Conservation (phyloP, 768 basidiomycete species). For the Boletellus emodensis region DNA sequence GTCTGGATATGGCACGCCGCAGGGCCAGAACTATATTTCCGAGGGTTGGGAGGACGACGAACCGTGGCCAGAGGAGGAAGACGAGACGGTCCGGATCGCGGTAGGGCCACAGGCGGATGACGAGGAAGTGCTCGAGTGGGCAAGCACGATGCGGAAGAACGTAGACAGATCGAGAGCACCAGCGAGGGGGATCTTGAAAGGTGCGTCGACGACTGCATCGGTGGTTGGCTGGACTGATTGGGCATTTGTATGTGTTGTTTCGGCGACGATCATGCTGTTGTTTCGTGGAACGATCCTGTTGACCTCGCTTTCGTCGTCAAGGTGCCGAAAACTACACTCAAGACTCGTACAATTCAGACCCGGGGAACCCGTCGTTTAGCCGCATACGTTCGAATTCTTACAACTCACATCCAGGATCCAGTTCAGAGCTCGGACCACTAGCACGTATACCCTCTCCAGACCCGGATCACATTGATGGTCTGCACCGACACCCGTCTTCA, state of each 20-base stretch:
- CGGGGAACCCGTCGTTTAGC: slow-evolving; percentile 37
- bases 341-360: slow-evolving; percentile 47
- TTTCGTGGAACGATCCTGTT: neutral
- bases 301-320: slow-evolving; percentile 23
- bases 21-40: slow-evolving; percentile 41
- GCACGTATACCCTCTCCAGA: slow-evolving; percentile 81
- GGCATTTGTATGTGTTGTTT: neutral
- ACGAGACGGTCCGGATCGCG: slow-evolving; percentile 63
- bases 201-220: slow-evolving; percentile 28
- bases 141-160: slow-evolving; percentile 66
- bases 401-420: slow-evolving; percentile 44
- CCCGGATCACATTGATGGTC: slow-evolving; percentile 83
- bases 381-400: slow-evolving; percentile 84
- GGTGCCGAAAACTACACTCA: slow-evolving; percentile 72
- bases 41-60: slow-evolving; percentile 81
- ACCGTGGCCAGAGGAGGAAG: slow-evolving; percentile 67
- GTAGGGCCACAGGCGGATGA: slow-evolving; percentile 34
- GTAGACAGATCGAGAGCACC: slow-evolving; percentile 64
- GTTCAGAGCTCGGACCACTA: slow-evolving; percentile 65
- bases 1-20: slow-evolving; percentile 31
- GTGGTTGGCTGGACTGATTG: slow-evolving; percentile 7
- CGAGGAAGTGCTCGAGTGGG: slow-evolving; percentile 73
- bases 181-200: slow-evolving; percentile 83
- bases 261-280: neutral
- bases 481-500: slow-evolving; percentile 60